phyloP scores from a whole-genome alignment of 1,284 basidiomycete genomes.

The Ustilago tritici region DNA sequence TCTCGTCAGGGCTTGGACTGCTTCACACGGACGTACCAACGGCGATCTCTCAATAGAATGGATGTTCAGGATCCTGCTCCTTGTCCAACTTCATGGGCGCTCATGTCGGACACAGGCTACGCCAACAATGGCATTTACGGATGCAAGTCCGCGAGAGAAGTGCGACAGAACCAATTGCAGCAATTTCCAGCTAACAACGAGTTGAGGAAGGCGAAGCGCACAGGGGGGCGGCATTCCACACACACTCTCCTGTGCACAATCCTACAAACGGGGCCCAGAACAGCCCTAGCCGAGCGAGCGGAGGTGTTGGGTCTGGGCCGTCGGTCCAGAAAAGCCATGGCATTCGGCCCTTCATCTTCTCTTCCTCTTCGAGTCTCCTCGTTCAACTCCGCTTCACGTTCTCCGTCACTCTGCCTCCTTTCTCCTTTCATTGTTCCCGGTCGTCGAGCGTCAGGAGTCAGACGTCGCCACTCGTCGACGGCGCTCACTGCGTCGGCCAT shows the following conservation, averaged over 20 bases:
- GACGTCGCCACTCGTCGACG: no score
- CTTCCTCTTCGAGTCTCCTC: background rate
- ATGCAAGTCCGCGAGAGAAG: background rate
- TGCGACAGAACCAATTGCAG: background rate
- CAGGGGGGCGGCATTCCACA: slow-evolving; percentile 3
- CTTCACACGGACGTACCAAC: background rate
- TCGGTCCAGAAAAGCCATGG: background rate
- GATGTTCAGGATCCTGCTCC: background rate
- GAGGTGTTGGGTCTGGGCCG: background rate
- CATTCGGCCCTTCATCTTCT: background rate
- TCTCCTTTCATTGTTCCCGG: background rate
- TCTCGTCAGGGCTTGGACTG: background rate
- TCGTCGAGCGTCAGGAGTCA: background rate
- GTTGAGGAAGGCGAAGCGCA: background rate
- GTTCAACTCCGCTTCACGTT: background rate
- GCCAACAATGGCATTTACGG: slow-evolving; percentile 1
- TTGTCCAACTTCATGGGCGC: background rate
- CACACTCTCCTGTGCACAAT: background rate
- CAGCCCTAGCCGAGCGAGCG: background rate
- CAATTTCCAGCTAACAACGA: background rate
- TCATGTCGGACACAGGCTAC: background rate
- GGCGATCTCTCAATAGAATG: background rate
- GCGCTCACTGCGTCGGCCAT: background rate
- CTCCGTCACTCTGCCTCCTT: background rate
- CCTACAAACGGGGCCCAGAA: background rate